Evolutionary conservation across 805 yeast genomes (phyloP).

Genomic region (Wickerhamomyces strasburgensis): DNA sequence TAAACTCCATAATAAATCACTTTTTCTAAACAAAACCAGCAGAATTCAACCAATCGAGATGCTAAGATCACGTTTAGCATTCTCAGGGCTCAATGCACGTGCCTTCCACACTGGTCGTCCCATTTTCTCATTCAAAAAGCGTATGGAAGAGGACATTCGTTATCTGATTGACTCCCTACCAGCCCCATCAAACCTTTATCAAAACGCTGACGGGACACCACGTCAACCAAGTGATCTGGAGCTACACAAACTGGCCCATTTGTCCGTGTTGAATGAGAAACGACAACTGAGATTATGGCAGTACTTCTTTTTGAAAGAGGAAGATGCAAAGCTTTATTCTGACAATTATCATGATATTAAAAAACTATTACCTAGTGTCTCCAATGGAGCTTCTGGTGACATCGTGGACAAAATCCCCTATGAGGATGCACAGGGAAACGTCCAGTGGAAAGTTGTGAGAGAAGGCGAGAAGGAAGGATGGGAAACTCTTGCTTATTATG

Average conservation of each 20-base stretch:
- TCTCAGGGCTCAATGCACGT: background rate
- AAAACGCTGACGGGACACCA: conserved; percentile 71
- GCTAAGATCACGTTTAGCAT: background rate
- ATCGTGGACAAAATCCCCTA: conserved; percentile 82
- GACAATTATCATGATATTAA: conserved; percentile 59
- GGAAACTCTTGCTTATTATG: conserved; percentile 70
- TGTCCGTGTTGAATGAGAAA: conserved; percentile 54
- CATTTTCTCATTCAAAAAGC: conserved; percentile 31
- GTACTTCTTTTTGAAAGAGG: conserved; percentile 42
- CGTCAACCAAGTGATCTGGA: conserved; percentile 67
- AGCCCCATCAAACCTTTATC: conserved; percentile 59
- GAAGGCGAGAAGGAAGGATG: conserved; percentile 79
- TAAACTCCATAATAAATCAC: too few relatives aligned
- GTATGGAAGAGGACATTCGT: conserved; percentile 59
- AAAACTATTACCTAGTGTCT: conserved; percentile 44
- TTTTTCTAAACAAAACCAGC: too few relatives aligned
- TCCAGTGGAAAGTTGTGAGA: conserved; percentile 73
- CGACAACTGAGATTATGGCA: conserved; percentile 50
- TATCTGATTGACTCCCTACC: conserved; percentile 57
- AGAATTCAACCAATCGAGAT: too few relatives aligned
- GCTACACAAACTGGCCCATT: conserved; percentile 65
- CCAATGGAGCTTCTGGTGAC: conserved; percentile 46
- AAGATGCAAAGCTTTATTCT: conserved; percentile 48
- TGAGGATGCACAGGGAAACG: conserved; percentile 73
- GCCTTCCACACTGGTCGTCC: conserved; percentile 9